Base-by-base conservation (phyloP, 2,329 filamentous ascomycete species). In the Hymenoscyphus linearis region DNA sequence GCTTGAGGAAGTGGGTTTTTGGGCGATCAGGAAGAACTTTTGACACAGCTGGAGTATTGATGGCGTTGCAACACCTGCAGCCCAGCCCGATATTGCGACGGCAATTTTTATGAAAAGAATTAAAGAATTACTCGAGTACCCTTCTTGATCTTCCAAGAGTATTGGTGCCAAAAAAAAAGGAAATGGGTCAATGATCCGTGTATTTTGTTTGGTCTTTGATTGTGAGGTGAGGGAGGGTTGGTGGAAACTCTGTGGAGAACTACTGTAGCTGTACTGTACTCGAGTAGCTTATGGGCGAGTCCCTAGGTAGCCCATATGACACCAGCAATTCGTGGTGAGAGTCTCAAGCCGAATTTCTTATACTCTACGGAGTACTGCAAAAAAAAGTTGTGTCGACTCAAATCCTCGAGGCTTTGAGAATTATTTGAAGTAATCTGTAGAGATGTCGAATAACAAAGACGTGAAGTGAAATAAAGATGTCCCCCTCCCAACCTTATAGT, bases 11-110 rank as follows among this genome's bases (percentile, higher is more conserved):
- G 40, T 47, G 40, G 40, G 18, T 53, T 59, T 60, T 61, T 60
- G 64, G 63, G 64, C 62, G 63, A 47, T 60, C 62, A 65, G 64
- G 64, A 58, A 27, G 37, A 47, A 47, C 52, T 35, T 37, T 44
- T 37, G 34, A 31, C 44, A 58, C 55, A 60, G 60, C 52, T 52
- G 55, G 62, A 62, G 59, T 57, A 60, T 44, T 50, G 44, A 22
- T 58, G 59, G 52, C 57, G 63, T 60, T 59, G 53, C 59, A 67
- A 62, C 60, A 36, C 53, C 44, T 50, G 18, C 44, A 50, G 44
- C 44, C 55, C 60, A 60, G 56, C 52, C 55, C 18, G 18, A 50
- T 12, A 26, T 50, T 50, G 18, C n/a, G 44, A 25, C 18, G 22
- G 13, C n/a, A 18, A 18, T 18, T 12, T 50, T 12, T 50, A 25